Base-by-base conservation (phyloP, 495 filamentous ascomycete genomes). In the Chaetomium cochliodes region DNA sequence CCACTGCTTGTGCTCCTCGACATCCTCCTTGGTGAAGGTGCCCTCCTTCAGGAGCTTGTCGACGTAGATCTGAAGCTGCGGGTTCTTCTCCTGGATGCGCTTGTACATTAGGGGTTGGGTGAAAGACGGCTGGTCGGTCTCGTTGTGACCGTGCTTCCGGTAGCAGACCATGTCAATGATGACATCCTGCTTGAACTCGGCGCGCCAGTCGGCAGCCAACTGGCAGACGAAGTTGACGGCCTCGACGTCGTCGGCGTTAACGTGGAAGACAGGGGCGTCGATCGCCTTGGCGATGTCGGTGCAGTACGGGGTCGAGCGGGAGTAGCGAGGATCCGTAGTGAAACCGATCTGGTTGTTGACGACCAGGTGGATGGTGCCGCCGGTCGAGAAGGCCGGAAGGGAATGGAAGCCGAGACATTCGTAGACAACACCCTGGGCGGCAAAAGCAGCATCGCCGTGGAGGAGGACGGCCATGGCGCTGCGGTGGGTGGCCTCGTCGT, bases 341-440 rank as follows among this genome's bases (percentile, higher is more conserved):
- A 98, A 98, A 75, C 94, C 94, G 76, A 98, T 98, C 82, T 98
- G 94, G 85, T 98, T 98, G 87, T 98, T 98, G 69, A 98, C 92
- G 55, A 98, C 87, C 67, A 98, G 82, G 79, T 98, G 94, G 74
- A 98, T 92, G 58, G 94, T 98, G 71, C 94, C 94, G 71, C 94
- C 94, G 58, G 96, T 98, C 25, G 93, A 96, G 82, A 96, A 98
- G 49, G 89, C 90, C 37, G 94, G 94, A 12, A 98, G 86, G 28
- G 91, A 87, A 79, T 96, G 90, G 87, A 98, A 97, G 64, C 94
- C 94, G 83, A 98, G 89, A 65, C 93, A 97, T 81, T 98, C 94
- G 78, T 98, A 98, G 55, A 98, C 94, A 65, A 98, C 80, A 80
- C 94, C 94, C 80, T 98, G 94, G 51, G 84, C 94, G 63, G 94